A percentile compares a stretch with the other conserved stretches of the same genome.
Evolutionary conservation across 2,329 filamentous ascomycete genomes (phyloP).

Genomic region (Domatiomyces catenatus): DNA sequence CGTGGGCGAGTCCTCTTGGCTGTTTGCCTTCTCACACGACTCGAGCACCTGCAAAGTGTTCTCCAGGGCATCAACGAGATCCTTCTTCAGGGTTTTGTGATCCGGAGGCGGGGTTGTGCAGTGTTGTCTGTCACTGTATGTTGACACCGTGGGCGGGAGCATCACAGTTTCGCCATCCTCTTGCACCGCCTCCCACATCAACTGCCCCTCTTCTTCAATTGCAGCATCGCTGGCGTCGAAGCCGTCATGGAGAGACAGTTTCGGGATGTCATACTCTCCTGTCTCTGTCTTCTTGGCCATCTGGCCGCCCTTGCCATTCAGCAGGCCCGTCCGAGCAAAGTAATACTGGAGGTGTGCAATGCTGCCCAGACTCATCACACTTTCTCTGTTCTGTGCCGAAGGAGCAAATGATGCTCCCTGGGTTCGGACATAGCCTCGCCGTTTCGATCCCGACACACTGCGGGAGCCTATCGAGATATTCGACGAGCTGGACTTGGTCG

Average conservation of each 20-base stretch:
- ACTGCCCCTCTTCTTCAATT: slow-evolving; percentile 34
- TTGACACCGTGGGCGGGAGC: slow-evolving; percentile 93
- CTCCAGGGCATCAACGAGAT: slow-evolving; percentile 51
- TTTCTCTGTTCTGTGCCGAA: slow-evolving; percentile 78
- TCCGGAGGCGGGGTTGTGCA: slow-evolving; percentile 72
- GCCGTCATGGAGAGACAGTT: slow-evolving; percentile 25
- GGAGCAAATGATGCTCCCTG: slow-evolving; percentile 79
- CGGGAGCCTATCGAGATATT: slow-evolving; percentile 28
- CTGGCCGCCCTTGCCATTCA: slow-evolving; percentile 86
- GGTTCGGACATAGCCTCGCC: slow-evolving; percentile 75
- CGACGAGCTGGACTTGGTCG: slow-evolving; percentile 30
- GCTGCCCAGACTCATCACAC: slow-evolving; percentile 88
- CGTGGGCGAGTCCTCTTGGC: slow-evolving; percentile 29
- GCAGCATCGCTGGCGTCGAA: slow-evolving; percentile 32
- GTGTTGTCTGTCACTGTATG: slow-evolving; percentile 74
- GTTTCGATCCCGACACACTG: slow-evolving; percentile 23
- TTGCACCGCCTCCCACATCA: slow-evolving; percentile 33
- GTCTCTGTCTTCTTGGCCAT: slow-evolving; percentile 54
- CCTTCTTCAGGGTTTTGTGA: slow-evolving; percentile 58
- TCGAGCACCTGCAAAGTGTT: slow-evolving; percentile 54
- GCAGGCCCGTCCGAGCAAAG: slow-evolving; percentile 80
- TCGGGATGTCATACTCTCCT: slow-evolving; percentile 25
- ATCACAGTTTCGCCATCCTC: slow-evolving; percentile 58
- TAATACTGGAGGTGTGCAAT: slow-evolving; percentile 98
- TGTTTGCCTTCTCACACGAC: slow-evolving; percentile 18